These are phyloP conservation scores for Iris macrosiphon DNA, from an alignment of 106 monocot species.

Conservation along the genomic window DNA sequence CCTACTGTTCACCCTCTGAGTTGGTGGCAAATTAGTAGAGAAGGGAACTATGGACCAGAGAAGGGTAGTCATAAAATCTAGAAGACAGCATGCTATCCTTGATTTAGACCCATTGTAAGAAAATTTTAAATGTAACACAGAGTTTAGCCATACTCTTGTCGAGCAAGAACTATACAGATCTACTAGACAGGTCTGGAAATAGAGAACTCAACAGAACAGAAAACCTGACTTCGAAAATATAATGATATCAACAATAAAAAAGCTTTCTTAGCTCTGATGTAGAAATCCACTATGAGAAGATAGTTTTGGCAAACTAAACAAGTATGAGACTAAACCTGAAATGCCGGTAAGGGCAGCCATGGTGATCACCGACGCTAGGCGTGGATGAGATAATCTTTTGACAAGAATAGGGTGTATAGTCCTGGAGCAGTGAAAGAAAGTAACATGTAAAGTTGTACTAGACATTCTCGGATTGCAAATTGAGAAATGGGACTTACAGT, in stretches of 20 bases:
- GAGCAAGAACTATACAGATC: too few species aligned
- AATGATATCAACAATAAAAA: background rate
- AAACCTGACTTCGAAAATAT: background rate
- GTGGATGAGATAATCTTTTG: slow-evolving; percentile 91
- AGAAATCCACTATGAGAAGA: background rate
- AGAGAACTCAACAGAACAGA: background rate
- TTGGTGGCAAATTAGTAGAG: too few species aligned
- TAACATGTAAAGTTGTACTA: background rate
- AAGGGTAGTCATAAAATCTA: too few species aligned
- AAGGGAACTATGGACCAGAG: too few species aligned
- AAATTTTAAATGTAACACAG: too few species aligned
- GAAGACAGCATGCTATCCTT: too few species aligned
- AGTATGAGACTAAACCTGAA: slow-evolving; percentile 53
- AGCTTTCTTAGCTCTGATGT: background rate
- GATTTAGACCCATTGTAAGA: too few species aligned
- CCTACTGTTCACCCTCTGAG: too few species aligned
- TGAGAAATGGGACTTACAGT: slow-evolving; percentile 33
- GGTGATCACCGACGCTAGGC: slow-evolving; percentile 78
- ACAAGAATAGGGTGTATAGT: slow-evolving; percentile 94
- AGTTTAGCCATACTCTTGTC: too few species aligned
- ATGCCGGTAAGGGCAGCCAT: slow-evolving; percentile 91
- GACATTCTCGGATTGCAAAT: slow-evolving; percentile 2
- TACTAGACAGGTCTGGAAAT: too few species aligned
- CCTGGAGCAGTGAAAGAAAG: slow-evolving; percentile 34
- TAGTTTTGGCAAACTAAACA: background rate